phyloP scores from a whole-genome alignment of 2,329 filamentous ascomycete genomes.

The Beauveria asiatica region DNA sequence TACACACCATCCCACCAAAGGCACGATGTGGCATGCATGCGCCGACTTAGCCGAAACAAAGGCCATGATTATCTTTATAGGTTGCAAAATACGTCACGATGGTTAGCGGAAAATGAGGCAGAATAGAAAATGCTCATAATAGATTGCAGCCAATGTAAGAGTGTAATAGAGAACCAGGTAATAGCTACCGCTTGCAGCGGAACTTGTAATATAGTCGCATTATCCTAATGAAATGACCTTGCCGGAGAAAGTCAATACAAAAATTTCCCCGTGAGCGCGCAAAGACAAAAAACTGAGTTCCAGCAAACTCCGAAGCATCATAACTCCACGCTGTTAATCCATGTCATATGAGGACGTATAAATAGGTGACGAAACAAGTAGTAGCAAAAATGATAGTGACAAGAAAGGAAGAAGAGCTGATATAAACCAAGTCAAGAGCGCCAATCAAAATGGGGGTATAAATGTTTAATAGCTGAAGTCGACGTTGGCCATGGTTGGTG shows the following conservation, averaged over 20 bases:
- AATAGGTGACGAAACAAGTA: slow-evolving; percentile 1
- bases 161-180: not conserved
- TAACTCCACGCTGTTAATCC: slow-evolving; percentile 10
- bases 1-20: not conserved
- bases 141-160: not conserved
- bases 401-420: slow-evolving; percentile 11
- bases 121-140: not conserved
- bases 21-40: not conserved
- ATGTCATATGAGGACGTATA: not conserved
- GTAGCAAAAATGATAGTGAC: slow-evolving; percentile 5
- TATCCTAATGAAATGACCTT: not conserved
- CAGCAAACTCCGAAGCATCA: slow-evolving; percentile 8
- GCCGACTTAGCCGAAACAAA: not conserved
- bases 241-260: not conserved
- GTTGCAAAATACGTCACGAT: too few relatives aligned
- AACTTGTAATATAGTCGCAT: not conserved
- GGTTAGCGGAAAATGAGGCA: not conserved
- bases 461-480: slow-evolving; percentile 51
- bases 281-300: not conserved
- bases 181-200: not conserved
- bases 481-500: slow-evolving; percentile 49
- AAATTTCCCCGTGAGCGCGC: not conserved
- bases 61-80: not conserved
- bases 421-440: not conserved
- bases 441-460: slow-evolving; percentile 7